Base-by-base conservation (phyloP, 208 protist genomes). In the Acanthamoeba culbertsoni region DNA sequence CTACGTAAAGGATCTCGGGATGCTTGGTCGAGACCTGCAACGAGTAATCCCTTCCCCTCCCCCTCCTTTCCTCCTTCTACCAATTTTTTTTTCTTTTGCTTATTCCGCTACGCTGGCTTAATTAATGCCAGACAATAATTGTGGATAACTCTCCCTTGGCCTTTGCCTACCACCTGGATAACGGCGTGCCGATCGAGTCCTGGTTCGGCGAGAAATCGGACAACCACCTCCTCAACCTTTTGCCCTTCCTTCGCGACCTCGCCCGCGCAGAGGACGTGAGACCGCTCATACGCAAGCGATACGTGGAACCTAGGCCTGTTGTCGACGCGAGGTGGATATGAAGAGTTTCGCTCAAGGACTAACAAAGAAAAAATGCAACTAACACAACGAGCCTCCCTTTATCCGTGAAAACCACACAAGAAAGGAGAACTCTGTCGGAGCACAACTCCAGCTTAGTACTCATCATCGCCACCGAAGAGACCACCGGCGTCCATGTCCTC, bases 111-210 rank as follows among this genome's bases (percentile, higher is more conserved):
- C n/a, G n/a, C n/a, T n/a, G n/a, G n/a, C n/a, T n/a, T n/a, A n/a
- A 73, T 42, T 10, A 31, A 43, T 4, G 26, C 16, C 46, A 94
- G 42, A 92, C 95, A 4, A 42, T 96, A 2, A 96, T 98, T 26
- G 91, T 98, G 40, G 97, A 98, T 84, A 98, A 98, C 71, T 96
- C 93, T 40, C 97, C 96, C 2, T 90, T 91, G 26, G 95, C 94
- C 1, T 97, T 96, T 90, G 94, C 93, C 31, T 96, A 93, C 75
- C 95, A 96, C 55, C 46, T 94, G 33, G 94, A 97, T 55, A 97
- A 97, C 88, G 96, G 95, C 20, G 96, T 96, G 40, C 95, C 95
- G 71, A 96, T 97, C 45, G 91, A 95, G 63, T 93, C 53, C 6
- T 97, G 94, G 94, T 95, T 86, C 33, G 95, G 93, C 31, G 94